A percentile compares a stretch with the other conserved stretches of the same genome.
Conservation (phyloP, 768 basidiomycete genomes). For the Kondoa malvinella region DNA sequence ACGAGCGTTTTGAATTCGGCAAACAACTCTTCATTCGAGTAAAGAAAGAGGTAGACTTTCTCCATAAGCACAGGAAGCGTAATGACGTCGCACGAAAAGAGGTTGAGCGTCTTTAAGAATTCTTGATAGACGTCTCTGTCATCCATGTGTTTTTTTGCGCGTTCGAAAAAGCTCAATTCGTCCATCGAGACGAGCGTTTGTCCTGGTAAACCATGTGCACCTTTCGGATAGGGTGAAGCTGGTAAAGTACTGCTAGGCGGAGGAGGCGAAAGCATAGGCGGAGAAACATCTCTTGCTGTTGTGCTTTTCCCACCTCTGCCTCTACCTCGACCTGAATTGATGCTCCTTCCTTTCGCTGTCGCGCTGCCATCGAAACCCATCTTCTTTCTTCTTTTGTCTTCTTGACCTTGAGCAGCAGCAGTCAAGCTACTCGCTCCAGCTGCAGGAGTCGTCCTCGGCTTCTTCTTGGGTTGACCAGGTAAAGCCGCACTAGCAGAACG, state of each 20-base stretch:
- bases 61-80: constrained; percentile 67
- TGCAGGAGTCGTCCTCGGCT: neutral
- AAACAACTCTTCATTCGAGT: constrained; percentile 45
- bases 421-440: neutral
- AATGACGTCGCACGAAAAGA: constrained; percentile 83
- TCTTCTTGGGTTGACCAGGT: constrained; percentile 7
- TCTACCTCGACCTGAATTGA: neutral
- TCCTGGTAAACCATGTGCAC: neutral
- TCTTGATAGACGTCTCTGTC: constrained; percentile 45
- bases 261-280: neutral
- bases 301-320: neutral
- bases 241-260: neutral
- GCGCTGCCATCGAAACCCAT: neutral
- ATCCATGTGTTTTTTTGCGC: constrained; percentile 44
- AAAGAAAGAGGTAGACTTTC: constrained; percentile 61
- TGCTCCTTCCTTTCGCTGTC: neutral
- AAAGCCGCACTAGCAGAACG: neutral
- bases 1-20: constrained; percentile 70
- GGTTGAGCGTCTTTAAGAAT: constrained; percentile 76
- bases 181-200: constrained; percentile 35
- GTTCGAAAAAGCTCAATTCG: constrained; percentile 84
- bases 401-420: constrained; percentile 1
- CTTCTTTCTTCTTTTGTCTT: constrained; percentile 5
- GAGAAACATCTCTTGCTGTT: neutral
- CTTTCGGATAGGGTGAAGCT: neutral